Conservation (phyloP, 2,329 filamentous ascomycete genomes). For the Beauveria sp. region DNA sequence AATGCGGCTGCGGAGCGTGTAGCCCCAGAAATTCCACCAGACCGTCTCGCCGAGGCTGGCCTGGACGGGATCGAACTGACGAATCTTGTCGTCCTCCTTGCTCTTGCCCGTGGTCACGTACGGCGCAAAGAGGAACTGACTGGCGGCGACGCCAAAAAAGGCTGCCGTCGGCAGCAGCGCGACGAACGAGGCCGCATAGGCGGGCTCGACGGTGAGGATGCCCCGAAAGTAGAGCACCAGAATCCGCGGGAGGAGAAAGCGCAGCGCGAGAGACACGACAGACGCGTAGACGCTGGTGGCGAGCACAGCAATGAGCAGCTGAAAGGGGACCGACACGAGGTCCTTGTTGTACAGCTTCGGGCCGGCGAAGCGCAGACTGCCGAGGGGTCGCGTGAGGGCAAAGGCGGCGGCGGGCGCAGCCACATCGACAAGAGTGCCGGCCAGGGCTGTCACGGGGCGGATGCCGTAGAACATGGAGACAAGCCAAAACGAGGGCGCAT, state of each 20-base stretch:
- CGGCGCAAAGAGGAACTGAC: conserved; percentile 70
- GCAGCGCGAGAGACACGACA: conserved; percentile 61
- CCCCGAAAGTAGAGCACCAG: conserved; percentile 70
- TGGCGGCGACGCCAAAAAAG: conserved; percentile 60
- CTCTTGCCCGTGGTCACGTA: conserved; percentile 47
- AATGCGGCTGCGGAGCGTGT: conserved; percentile 52
- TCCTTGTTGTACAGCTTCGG: conserved; percentile 50
- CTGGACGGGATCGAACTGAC: conserved; percentile 53
- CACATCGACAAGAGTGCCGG: conserved; percentile 60
- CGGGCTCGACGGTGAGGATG: conserved; percentile 60
- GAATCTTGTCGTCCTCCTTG: conserved; percentile 38
- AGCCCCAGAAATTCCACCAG: conserved; percentile 65
- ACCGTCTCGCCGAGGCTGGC: conserved; percentile 65
- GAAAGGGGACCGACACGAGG: conserved; percentile 57
- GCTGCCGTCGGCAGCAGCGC: conserved; percentile 52
- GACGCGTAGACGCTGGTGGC: conserved; percentile 68
- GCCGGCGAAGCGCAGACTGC: conserved; percentile 50
- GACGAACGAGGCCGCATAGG: conserved; percentile 55
- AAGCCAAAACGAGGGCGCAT: conserved; percentile 69
- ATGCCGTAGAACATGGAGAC: conserved; percentile 71
- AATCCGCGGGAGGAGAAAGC: conserved; percentile 60
- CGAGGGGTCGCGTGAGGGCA: conserved; percentile 61
- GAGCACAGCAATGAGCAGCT: conserved; percentile 58
- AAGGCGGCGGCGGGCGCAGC: conserved; percentile 66
- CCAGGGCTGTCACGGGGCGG: conserved; percentile 49